A percentile compares a stretch with the other conserved stretches of the same genome.
Evolutionary conservation across 1,284 basidiomycete species (phyloP).

Genomic region (Cutaneotrichosporon sp.): DNA sequence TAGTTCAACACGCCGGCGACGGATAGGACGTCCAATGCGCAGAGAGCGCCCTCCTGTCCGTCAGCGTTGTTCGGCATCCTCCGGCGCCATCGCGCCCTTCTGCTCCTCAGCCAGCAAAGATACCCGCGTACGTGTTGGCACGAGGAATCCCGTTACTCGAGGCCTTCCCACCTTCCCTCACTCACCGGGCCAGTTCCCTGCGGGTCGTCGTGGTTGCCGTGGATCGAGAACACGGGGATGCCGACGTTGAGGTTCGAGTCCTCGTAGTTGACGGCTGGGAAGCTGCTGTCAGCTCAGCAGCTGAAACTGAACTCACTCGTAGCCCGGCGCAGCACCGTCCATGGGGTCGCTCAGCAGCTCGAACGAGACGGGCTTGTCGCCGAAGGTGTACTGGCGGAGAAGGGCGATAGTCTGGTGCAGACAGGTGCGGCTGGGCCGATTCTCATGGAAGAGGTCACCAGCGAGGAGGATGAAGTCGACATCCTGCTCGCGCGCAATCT

Average conservation of each 20-base stretch:
- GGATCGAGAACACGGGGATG: conserved; percentile 97
- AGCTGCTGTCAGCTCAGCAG: conserved; percentile 59
- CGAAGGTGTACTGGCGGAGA: conserved; percentile 85
- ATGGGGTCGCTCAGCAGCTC: conserved; percentile 90
- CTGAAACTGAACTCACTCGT: conserved; percentile 63
- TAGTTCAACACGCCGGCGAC: conserved; percentile 95
- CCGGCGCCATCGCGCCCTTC: too few relatives aligned
- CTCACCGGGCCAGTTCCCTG: conserved; percentile 89
- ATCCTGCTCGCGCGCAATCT: conserved; percentile 83
- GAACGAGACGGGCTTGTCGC: conserved; percentile 79
- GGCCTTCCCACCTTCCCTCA: conserved; percentile 15
- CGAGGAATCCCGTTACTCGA: too few relatives aligned
- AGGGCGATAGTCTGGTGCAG: conserved; percentile 86
- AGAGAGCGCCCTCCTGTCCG: conserved; percentile 86
- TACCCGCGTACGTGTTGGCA: too few relatives aligned
- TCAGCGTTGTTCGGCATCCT: too few relatives aligned
- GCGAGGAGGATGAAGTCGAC: conserved; percentile 93
- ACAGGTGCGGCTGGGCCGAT: conserved; percentile 86
- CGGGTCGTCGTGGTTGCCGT: conserved; percentile 99
- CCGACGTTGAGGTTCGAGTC: conserved; percentile 93
- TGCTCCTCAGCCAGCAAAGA: too few relatives aligned
- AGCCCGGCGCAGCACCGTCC: conserved; percentile 81
- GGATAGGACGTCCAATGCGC: conserved; percentile 91
- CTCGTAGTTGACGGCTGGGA: conserved; percentile 96
- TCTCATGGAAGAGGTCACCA: conserved; percentile 97